These are phyloP conservation scores for Starmera caribaea DNA, from an alignment of 805 yeast species.

Conservation along the genomic window DNA sequence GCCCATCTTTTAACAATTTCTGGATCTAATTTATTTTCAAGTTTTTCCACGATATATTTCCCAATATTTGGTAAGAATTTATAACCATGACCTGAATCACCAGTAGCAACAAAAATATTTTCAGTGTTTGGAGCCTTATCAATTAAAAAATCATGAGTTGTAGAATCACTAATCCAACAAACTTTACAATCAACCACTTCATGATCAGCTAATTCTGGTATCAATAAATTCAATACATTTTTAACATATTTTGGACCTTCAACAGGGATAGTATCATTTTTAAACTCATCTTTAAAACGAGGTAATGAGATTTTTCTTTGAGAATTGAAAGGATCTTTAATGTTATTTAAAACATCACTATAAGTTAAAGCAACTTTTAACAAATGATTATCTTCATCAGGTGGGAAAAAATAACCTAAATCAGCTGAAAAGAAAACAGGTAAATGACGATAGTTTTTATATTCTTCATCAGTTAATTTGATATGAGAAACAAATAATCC, in stretches of 20 bases:
- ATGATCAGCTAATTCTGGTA: slow-evolving; percentile 30
- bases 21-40: slow-evolving; percentile 20
- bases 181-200: slow-evolving; percentile 23
- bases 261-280: slow-evolving; percentile 25
- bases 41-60: slow-evolving; percentile 25
- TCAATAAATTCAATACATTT: slow-evolving; percentile 19
- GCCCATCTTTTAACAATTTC: slow-evolving; percentile 20
- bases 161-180: slow-evolving; percentile 35
- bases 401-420: slow-evolving; percentile 38
- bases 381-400: slow-evolving; percentile 26
- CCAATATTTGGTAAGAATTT: slow-evolving; percentile 39
- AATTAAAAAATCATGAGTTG: slow-evolving; percentile 30
- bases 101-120: slow-evolving; percentile 32
- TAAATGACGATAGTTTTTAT: slow-evolving; percentile 22
- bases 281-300: slow-evolving; percentile 19
- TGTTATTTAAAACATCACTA: slow-evolving; percentile 19
- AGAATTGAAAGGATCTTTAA: slow-evolving; percentile 10
- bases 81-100: slow-evolving; percentile 40
- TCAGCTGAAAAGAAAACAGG: slow-evolving; percentile 35
- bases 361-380: slow-evolving; percentile 27
- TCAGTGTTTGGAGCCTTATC: slow-evolving; percentile 25
- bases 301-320: slow-evolving; percentile 24
- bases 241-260: slow-evolving; percentile 20
- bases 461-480: slow-evolving; percentile 26
- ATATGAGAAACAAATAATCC: slow-evolving; percentile 31